phyloP scores from a whole-genome alignment of 345 rosid species.

The Eutrema yunnanense region DNA sequence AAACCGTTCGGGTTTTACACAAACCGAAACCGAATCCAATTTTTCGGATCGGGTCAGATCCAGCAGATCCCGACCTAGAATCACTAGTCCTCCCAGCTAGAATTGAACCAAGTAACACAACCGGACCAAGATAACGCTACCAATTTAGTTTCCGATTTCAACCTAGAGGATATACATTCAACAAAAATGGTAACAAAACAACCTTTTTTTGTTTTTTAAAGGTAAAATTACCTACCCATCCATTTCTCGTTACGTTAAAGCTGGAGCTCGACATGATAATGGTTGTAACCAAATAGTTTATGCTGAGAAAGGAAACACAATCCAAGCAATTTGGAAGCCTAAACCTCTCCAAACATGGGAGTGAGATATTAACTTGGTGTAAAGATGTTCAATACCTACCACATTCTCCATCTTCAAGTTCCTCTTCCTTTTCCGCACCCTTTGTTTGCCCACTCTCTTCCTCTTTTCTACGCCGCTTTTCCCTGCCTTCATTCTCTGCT shows the following conservation, averaged over 20 bases:
- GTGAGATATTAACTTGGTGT: not conserved
- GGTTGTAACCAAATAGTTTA: slow-evolving; percentile 4
- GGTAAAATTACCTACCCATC: slow-evolving; percentile 1
- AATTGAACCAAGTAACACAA: too few species aligned
- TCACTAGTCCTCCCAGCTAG: too few species aligned
- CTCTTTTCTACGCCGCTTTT: slow-evolving; percentile 62
- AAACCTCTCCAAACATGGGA: not conserved
- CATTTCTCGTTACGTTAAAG: slow-evolving; percentile 1
- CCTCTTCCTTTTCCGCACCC: slow-evolving; percentile 39
- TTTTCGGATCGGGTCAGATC: too few species aligned
- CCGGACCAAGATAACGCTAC: too few species aligned
- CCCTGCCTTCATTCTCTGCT: slow-evolving; percentile 62
- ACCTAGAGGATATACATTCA: not conserved
- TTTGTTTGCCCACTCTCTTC: slow-evolving; percentile 43
- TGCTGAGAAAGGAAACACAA: not conserved
- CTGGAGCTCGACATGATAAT: not conserved
- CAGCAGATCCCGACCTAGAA: too few species aligned
- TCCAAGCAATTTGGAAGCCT: slow-evolving; percentile 2
- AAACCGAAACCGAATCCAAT: too few species aligned
- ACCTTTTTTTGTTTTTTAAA: too few species aligned
- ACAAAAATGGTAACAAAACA: not conserved
- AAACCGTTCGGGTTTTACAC: too few species aligned
- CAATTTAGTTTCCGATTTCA: not conserved
- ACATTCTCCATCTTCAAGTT: slow-evolving; percentile 90
- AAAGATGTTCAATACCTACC: slow-evolving; percentile 42